Evolutionary conservation across 1,284 basidiomycete genomes (phyloP).

Genomic region (Xerocomus cyaneibrunnescens): DNA sequence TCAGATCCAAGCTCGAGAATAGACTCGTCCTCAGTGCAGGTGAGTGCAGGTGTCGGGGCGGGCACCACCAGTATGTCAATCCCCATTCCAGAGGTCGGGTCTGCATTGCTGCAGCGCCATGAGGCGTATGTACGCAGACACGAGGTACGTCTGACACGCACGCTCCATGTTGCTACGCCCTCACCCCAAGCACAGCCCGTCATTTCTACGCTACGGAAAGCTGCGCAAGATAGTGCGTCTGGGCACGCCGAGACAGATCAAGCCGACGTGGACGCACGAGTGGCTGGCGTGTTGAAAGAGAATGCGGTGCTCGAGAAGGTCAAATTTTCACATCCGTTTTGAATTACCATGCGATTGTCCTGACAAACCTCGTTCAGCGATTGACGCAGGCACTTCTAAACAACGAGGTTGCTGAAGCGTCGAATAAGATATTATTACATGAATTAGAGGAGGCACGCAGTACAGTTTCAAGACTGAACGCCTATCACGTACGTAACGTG

Average conservation of each 20-base stretch:
- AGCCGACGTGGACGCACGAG: conserved; percentile 33
- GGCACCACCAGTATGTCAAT: conserved; percentile 4
- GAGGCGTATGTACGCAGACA: conserved; percentile 81
- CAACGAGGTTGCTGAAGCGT: conserved; percentile 78
- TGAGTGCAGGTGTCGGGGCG: conserved; percentile 40
- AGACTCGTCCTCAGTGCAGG: conserved; percentile 82
- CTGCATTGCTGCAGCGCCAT: conserved; percentile 83
- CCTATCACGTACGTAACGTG: conserved; percentile 65
- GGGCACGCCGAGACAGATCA: conserved; percentile 18
- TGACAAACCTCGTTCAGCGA: conserved; percentile 46
- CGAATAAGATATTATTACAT: conserved; percentile 70
- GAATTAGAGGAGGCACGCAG: conserved; percentile 79
- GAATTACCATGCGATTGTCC: neutral
- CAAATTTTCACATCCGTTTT: conserved; percentile 10
- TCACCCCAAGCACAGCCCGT: conserved; percentile 21
- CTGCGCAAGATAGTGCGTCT: conserved; percentile 13
- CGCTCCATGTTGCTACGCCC: conserved; percentile 6
- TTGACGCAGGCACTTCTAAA: conserved; percentile 81
- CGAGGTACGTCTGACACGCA: conserved; percentile 47
- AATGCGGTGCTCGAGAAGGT: conserved; percentile 71
- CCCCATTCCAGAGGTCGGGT: conserved; percentile 74
- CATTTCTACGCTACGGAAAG: conserved; percentile 12
- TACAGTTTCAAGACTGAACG: conserved; percentile 66
- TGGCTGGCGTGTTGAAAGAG: conserved; percentile 52
- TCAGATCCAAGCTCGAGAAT: conserved; percentile 70